Percentiles rank a stretch among this genome's conserved stretches.
Conservation (phyloP, 2,329 filamentous ascomycete species). For the Zasmidium angulare region DNA sequence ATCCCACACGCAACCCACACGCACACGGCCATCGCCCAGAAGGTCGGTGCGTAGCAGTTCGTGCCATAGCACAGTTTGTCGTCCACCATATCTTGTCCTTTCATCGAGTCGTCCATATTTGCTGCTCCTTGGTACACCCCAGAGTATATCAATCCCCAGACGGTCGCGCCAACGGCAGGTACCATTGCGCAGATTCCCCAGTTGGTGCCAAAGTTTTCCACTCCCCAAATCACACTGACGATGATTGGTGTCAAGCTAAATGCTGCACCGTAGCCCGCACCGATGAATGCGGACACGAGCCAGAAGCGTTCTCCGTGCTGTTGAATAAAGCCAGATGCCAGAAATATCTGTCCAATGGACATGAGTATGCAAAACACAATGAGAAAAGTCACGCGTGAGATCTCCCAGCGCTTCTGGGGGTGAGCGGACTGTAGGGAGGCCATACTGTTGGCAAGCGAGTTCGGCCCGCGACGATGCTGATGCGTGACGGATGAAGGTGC, state of each 20-base stretch:
- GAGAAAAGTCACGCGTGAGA: constrained; percentile 80
- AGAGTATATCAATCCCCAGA: constrained; percentile 91
- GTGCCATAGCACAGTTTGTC: constrained; percentile 74
- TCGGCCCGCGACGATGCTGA: constrained; percentile 54
- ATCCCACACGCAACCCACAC: constrained; percentile 74
- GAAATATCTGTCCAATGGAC: constrained; percentile 70
- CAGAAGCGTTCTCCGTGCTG: constrained; percentile 78
- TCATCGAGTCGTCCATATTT: constrained; percentile 34
- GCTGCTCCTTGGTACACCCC: constrained; percentile 72
- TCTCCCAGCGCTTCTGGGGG: constrained; percentile 45
- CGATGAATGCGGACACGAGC: constrained; percentile 78
- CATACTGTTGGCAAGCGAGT: constrained; percentile 44
- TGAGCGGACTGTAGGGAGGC: constrained; percentile 32
- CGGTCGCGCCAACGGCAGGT: constrained; percentile 79
- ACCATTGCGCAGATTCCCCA: constrained; percentile 95
- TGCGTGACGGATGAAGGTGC: constrained; percentile 58
- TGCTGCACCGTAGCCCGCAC: constrained; percentile 87
- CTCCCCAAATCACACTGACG: constrained; percentile 92
- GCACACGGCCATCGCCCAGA: constrained; percentile 81
- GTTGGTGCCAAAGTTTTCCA: constrained; percentile 97
- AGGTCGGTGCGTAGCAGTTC: constrained; percentile 75
- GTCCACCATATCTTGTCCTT: constrained; percentile 36
- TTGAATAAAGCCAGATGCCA: constrained; percentile 75
- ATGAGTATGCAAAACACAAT: constrained; percentile 72
- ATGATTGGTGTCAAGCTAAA: constrained; percentile 90